phyloP scores from a whole-genome alignment of 2,329 filamentous ascomycete species.

The Venturia carpophila region DNA sequence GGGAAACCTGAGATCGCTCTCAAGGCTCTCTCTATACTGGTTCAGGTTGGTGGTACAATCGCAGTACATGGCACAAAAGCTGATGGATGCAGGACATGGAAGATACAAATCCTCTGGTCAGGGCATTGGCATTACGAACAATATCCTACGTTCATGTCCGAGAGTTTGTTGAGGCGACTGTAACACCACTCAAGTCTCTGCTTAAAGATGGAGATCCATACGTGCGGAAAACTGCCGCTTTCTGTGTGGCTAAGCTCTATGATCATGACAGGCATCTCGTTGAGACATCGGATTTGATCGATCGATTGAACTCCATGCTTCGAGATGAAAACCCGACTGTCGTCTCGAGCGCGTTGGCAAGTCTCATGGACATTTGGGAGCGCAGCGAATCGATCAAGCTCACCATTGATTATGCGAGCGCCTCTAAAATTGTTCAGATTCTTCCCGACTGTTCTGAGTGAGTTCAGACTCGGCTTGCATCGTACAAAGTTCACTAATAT shows the following conservation, averaged over 20 bases:
- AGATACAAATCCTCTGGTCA: conserved; percentile 83
- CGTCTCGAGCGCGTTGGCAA: conserved; percentile 84
- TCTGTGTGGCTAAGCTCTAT: conserved; percentile 94
- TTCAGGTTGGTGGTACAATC: conserved; percentile 52
- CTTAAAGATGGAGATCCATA: conserved; percentile 87
- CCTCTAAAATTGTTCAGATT: conserved; percentile 96
- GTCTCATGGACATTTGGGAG: conserved; percentile 97
- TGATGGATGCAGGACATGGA: conserved; percentile 64
- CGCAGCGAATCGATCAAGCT: conserved; percentile 94
- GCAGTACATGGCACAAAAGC: background rate
- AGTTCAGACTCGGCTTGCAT: conserved; percentile 30
- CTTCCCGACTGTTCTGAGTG: conserved; percentile 95
- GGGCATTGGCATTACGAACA: conserved; percentile 84
- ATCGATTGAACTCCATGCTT: conserved; percentile 79
- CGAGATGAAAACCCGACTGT: conserved; percentile 97
- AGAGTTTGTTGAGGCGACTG: conserved; percentile 87
- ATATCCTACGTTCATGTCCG: conserved; percentile 97
- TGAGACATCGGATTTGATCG: conserved; percentile 84
- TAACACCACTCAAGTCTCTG: conserved; percentile 73
- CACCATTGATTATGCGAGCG: conserved; percentile 94
- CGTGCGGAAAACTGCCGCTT: conserved; percentile 93
- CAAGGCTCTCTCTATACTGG: conserved; percentile 80
- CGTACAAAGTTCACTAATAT: conserved; percentile 22
- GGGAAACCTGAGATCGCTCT: conserved; percentile 90
- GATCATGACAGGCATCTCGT: conserved; percentile 90